Evolutionary conservation across 495 filamentous ascomycete genomes (phyloP), one percentile per base, ranked within the genome.

Genomic region (Barbatosphaeria neglecta): DNA sequence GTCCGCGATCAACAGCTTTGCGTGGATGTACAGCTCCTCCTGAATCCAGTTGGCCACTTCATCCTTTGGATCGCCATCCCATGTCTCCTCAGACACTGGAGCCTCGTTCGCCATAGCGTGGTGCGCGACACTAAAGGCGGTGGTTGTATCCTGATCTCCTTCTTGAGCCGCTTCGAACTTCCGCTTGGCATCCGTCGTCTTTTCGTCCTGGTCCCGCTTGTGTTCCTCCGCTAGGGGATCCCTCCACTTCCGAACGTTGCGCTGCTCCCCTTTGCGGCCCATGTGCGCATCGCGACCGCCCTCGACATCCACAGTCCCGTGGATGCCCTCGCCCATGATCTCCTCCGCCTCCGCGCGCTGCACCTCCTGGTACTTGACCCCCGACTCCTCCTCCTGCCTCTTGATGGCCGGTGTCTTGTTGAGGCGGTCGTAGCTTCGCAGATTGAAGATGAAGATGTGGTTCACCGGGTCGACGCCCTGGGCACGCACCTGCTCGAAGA

Each of bases 21-120:
- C 84, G 58, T 98, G 90, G 31, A 95, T 77, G 52, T 96, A 98
- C 1, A 96, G 74, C 68, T 98, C 88, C 60, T 98, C 90, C 56
- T 95, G 90, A 41, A 95, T 79, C 66, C 94, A 87, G 52, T 92
- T 87, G 20, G 83, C 76, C 50, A 84, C 80, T 56, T 96, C 90
- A 13, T 74, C 73, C 47, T 89, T 75, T 1, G 58, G 48, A 0
- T 77, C 67, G 2, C 82, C 83, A 6, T 86, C 74, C 84, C 86
- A 95, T 4, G 59, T 39, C 55, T 89, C 86, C 9, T 87, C 78
- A 1, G 73, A 75, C 11, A 90, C 66, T 37, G 75, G 76, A 4
- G 74, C 74, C 16, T 73, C 75, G 43, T 76, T 73, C 13, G 84
- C 68, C 88, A 96, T 90, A 43, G 87, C 88, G 45, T 81, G 77